A percentile compares a stretch with the other conserved stretches of the same genome.
These are phyloP conservation scores for Scutellaria minor DNA, from an alignment of 257 asterid species.

Conservation along the genomic window DNA sequence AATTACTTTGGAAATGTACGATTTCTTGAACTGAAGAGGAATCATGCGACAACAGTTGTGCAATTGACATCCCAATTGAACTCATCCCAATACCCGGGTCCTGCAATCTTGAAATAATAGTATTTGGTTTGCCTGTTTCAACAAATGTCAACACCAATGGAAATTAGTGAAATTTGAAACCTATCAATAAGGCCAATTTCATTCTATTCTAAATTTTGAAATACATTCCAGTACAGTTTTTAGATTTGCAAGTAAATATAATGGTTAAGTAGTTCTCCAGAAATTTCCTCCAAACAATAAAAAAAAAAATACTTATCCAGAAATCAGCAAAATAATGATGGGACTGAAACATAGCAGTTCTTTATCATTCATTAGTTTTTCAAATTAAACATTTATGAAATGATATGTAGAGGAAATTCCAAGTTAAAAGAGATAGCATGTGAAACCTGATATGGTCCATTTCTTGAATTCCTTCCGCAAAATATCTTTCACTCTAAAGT, in stretches of 20 bases:
- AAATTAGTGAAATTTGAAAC: slow-evolving; percentile 14
- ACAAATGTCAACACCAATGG: slow-evolving; percentile 26
- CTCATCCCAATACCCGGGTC: slow-evolving; percentile 72
- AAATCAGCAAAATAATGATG: background rate
- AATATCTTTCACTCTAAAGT: slow-evolving; percentile 59
- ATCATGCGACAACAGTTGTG: slow-evolving; percentile 66
- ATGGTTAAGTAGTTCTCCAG: slow-evolving; percentile 3
- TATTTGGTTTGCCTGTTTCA: slow-evolving; percentile 54
- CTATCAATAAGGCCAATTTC: slow-evolving; percentile 2
- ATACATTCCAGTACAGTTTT: background rate
- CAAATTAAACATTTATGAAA: slow-evolving; percentile 9
- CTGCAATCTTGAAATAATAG: slow-evolving; percentile 41
- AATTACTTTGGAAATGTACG: slow-evolving; percentile 62
- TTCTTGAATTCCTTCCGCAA: slow-evolving; percentile 64
- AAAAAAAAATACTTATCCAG: background rate
- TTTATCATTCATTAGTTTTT: slow-evolving; percentile 21
- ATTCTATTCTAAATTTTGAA: background rate
- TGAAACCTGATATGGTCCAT: slow-evolving; percentile 60
- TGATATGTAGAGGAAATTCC: background rate
- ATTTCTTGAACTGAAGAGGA: slow-evolving; percentile 61
- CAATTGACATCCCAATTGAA: slow-evolving; percentile 73
- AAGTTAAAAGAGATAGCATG: slow-evolving; percentile 28
- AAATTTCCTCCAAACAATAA: background rate
- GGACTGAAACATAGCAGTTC: background rate
- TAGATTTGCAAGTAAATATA: slow-evolving; percentile 1